phyloP scores from a whole-genome alignment of 805 yeast genomes.

The Zygoascus tannicola region DNA sequence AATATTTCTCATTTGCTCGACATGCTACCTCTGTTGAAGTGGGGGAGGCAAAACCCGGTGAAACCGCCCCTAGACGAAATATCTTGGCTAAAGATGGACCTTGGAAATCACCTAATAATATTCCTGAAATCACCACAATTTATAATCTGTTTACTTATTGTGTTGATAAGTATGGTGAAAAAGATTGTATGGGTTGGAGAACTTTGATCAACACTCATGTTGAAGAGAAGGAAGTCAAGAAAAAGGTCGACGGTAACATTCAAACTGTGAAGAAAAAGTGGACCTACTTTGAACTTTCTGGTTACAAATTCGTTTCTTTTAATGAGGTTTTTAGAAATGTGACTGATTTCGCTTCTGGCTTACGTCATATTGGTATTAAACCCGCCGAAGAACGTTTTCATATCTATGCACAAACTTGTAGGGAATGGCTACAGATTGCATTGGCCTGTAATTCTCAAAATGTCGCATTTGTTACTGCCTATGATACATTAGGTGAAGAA shows the following conservation, averaged over 20 bases:
- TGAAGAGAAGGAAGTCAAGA: slow-evolving; percentile 66
- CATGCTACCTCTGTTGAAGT: slow-evolving; percentile 23
- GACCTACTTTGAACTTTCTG: slow-evolving; percentile 72
- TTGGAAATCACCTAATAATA: slow-evolving; percentile 50
- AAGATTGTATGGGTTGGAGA: slow-evolving; percentile 68
- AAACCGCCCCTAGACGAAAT: slow-evolving; percentile 30
- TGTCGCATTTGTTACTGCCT: slow-evolving; percentile 89
- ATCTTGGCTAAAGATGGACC: slow-evolving; percentile 29
- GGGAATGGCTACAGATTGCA: slow-evolving; percentile 83
- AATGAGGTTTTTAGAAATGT: slow-evolving; percentile 44
- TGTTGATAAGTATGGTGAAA: slow-evolving; percentile 44
- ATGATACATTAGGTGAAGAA: slow-evolving; percentile 85
- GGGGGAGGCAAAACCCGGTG: slow-evolving; percentile 27
- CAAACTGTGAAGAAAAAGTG: slow-evolving; percentile 72
- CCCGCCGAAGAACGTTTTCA: slow-evolving; percentile 58
- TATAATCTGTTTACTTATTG: slow-evolving; percentile 62
- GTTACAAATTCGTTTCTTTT: slow-evolving; percentile 59
- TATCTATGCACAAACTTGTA: slow-evolving; percentile 81
- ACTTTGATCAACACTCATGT: slow-evolving; percentile 60
- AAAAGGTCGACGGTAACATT: slow-evolving; percentile 68
- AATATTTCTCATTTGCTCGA: neutral
- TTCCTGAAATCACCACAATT: slow-evolving; percentile 51
- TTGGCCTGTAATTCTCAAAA: slow-evolving; percentile 69
- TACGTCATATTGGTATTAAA: slow-evolving; percentile 59
- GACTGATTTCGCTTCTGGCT: slow-evolving; percentile 60